Percentiles rank a stretch among this genome's conserved stretches.
Conservation (phyloP, 1,284 basidiomycete species). For the Sanghuangporus weigelae region DNA sequence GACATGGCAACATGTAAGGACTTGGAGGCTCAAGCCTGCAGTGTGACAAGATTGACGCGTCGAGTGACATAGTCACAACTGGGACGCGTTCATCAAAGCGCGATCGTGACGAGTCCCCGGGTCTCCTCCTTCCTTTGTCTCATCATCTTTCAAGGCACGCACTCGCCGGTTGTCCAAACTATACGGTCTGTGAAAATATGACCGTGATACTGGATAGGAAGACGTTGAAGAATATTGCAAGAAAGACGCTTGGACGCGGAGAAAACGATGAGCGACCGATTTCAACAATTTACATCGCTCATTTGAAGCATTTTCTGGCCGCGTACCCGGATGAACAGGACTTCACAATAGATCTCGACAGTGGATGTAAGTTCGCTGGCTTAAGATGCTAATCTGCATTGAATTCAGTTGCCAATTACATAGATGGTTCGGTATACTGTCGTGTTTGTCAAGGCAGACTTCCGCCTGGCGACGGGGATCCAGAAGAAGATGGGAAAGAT, state of each 20-base stretch:
- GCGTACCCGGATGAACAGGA: constrained; percentile 6
- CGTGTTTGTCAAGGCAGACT: constrained; percentile 1
- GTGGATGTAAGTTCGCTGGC: background rate
- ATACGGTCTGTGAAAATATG: background rate
- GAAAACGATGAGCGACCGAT: background rate
- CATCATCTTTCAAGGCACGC: too few species aligned
- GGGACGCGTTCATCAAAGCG: background rate
- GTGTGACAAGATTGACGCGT: background rate
- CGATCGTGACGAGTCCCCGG: too few species aligned
- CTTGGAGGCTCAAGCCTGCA: background rate
- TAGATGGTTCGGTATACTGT: constrained; percentile 8
- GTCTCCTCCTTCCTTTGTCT: too few species aligned
- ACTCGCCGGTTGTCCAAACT: too few species aligned
- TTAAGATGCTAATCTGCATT: background rate
- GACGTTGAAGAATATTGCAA: constrained; percentile 1
- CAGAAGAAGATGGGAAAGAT: constrained; percentile 14
- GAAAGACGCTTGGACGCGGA: constrained; percentile 4
- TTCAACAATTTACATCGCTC: constrained; percentile 6
- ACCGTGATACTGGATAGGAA: background rate
- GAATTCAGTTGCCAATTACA: background rate
- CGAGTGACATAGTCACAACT: background rate
- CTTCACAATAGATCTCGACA: constrained; percentile 9
- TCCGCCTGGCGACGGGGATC: constrained; percentile 5
- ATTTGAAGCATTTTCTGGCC: constrained; percentile 8
- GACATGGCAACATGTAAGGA: background rate